phyloP scores from a whole-genome alignment of 371 early-diverging fungal genomes.

The Coemansia sp. region DNA sequence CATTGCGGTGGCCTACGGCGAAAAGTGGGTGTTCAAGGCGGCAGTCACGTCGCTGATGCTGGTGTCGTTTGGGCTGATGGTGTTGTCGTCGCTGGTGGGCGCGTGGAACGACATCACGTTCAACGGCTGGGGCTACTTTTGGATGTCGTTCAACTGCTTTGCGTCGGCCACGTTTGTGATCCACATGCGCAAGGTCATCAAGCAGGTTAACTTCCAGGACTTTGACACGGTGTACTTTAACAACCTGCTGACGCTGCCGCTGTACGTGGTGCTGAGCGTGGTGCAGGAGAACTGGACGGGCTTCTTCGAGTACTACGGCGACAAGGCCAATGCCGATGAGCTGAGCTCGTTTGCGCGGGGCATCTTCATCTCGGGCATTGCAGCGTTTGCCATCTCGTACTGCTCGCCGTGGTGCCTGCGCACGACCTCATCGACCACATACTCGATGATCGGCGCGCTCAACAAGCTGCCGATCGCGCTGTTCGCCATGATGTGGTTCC shows the following conservation, averaged over 20 bases:
- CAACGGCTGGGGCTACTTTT: slow-evolving; percentile 78
- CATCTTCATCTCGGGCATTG: slow-evolving; percentile 82
- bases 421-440: slow-evolving; percentile 94
- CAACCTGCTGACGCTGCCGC: slow-evolving; percentile 87
- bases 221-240: slow-evolving; percentile 98
- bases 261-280: slow-evolving; percentile 75
- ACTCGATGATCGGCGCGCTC: slow-evolving; percentile 98
- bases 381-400: slow-evolving; percentile 91
- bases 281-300: slow-evolving; percentile 75
- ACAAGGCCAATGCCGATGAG: slow-evolving; percentile 46
- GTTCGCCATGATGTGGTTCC: slow-evolving; percentile 93
- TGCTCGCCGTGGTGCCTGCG: slow-evolving; percentile 95
- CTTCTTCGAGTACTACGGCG: slow-evolving; percentile 49
- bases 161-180: slow-evolving; percentile 90
- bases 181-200: slow-evolving; percentile 86
- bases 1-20: slow-evolving; percentile 95
- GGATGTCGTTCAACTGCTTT: slow-evolving; percentile 92
- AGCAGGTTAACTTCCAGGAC: slow-evolving; percentile 82
- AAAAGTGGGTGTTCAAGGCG: slow-evolving; percentile 80
- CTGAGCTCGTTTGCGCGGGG: slow-evolving; percentile 60
- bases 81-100: slow-evolving; percentile 90
- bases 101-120: slow-evolving; percentile 73
- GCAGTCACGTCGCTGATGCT: slow-evolving; percentile 77
- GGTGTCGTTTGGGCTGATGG: slow-evolving; percentile 88
- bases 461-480: slow-evolving; percentile 98